Conservation (phyloP, 768 basidiomycete species). For the Mycena rebaudengoi region DNA sequence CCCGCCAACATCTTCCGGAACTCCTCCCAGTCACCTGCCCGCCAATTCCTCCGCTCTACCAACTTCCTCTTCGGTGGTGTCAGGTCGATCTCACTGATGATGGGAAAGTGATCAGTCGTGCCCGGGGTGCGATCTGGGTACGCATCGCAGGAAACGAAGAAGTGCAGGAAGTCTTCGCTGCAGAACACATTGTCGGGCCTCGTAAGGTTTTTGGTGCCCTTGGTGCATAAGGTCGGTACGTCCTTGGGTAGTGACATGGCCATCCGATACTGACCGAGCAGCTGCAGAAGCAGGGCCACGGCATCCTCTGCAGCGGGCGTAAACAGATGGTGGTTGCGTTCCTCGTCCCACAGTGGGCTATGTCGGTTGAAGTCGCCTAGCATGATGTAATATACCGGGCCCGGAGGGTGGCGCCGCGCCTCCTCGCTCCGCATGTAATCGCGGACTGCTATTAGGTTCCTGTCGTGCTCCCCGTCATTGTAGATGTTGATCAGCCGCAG, state of each 20-base stretch:
- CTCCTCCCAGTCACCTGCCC: not conserved
- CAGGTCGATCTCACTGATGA: not conserved
- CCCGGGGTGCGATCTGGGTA: not conserved
- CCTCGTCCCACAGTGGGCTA: constrained; percentile 43
- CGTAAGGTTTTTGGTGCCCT: not conserved
- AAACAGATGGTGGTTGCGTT: constrained; percentile 37
- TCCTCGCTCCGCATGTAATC: not conserved
- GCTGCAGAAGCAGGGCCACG: constrained; percentile 20
- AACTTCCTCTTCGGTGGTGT: not conserved
- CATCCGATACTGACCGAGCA: not conserved
- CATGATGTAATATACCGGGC: constrained; percentile 33
- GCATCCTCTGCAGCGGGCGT: constrained; percentile 7
- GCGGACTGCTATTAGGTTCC: constrained; percentile 22
- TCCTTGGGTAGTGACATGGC: not conserved
- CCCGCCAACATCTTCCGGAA: not conserved
- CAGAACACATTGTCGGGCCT: constrained; percentile 8
- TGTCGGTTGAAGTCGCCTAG: constrained; percentile 52
- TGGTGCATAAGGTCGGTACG: not conserved
- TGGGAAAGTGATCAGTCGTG: not conserved
- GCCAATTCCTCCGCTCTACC: not conserved
- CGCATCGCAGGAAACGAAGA: not conserved
- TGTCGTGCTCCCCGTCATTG: constrained; percentile 38
- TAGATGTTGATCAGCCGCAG: constrained; percentile 50
- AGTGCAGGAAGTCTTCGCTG: not conserved
- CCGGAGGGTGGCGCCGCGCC: not conserved